Evolutionary conservation across 129 eudicot genomes (phyloP).

Genomic region (Helianthus tuberosus): DNA sequence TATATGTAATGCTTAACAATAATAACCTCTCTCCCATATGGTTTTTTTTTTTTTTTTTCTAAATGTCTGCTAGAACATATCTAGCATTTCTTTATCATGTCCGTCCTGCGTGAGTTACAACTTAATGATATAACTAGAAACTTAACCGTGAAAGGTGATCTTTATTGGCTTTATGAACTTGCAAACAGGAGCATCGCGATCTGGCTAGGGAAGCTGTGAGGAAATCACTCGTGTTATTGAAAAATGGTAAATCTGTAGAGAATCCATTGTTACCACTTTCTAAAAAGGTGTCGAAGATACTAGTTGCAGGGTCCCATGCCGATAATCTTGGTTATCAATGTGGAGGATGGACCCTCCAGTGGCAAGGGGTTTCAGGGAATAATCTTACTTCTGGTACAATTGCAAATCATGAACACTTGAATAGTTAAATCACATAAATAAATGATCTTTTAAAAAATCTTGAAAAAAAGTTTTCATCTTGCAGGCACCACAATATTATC

Average conservation of each 20-base stretch:
- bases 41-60: too few relatives aligned
- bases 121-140: not conserved
- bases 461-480: not conserved
- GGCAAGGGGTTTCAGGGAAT: constrained; percentile 28
- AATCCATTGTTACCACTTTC: constrained; percentile 20
- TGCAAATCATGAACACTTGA: not conserved
- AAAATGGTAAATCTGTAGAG: constrained; percentile 4
- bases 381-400: constrained; percentile 12
- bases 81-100: too few relatives aligned
- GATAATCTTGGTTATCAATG: constrained; percentile 30
- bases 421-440: not conserved
- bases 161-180: not conserved
- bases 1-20: too few relatives aligned
- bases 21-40: too few relatives aligned
- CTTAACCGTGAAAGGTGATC: not conserved
- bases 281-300: constrained; percentile 25
- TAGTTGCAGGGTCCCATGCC: constrained; percentile 29
- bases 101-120: too few relatives aligned
- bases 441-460: not conserved
- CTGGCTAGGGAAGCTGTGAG: constrained; percentile 28
- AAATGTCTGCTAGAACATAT: too few relatives aligned
- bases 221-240: constrained; percentile 19
- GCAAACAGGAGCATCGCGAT: constrained; percentile 22
- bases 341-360: constrained; percentile 24
- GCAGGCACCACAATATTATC: constrained; percentile 21